These are phyloP conservation scores for Phytophthora sp. DNA, from an alignment of 352 stramenopile species.

Conservation along the genomic window DNA sequence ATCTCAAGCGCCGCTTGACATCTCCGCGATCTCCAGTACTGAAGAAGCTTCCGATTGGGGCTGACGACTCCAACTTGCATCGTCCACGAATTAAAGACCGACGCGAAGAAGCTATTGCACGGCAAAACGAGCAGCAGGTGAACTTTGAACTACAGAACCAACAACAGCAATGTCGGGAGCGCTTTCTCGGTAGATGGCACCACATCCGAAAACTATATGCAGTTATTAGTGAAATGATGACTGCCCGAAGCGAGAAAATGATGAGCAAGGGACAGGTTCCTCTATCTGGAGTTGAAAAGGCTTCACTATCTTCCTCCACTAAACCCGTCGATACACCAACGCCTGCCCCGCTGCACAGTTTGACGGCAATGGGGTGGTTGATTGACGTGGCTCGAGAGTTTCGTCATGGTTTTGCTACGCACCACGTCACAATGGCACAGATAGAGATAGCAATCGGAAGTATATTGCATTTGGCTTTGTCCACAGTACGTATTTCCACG, in stretches of 20 bases:
- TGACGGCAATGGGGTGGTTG: conserved; percentile 39
- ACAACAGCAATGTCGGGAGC: conserved; percentile 37
- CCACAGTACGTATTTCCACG: neutral
- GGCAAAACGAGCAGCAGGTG: conserved; percentile 25
- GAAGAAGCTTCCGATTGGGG: conserved; percentile 12
- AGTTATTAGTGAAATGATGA: conserved; percentile 34
- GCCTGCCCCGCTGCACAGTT: conserved; percentile 10
- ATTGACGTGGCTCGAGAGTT: conserved; percentile 41
- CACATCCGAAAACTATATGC: conserved; percentile 59
- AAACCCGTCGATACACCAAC: neutral
- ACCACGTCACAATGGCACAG: conserved; percentile 42
- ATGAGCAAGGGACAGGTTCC: conserved; percentile 8
- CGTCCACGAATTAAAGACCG: conserved; percentile 39
- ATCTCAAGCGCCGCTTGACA: conserved; percentile 27
- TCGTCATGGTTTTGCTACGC: conserved; percentile 26
- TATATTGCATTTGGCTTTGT: conserved; percentile 32
- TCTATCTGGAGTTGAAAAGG: neutral
- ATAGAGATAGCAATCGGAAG: conserved; percentile 41
- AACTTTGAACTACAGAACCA: conserved; percentile 29
- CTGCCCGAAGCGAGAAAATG: neutral
- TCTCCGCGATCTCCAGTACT: conserved; percentile 20
- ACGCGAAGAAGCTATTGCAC: conserved; percentile 37
- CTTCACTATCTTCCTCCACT: neutral
- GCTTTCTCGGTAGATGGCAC: conserved; percentile 52
- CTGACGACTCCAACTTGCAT: neutral